Evolutionary conservation across 345 rosid genomes (phyloP), one percentile per base, ranked within the genome.

Genomic region (Carallia pectinifolia): DNA sequence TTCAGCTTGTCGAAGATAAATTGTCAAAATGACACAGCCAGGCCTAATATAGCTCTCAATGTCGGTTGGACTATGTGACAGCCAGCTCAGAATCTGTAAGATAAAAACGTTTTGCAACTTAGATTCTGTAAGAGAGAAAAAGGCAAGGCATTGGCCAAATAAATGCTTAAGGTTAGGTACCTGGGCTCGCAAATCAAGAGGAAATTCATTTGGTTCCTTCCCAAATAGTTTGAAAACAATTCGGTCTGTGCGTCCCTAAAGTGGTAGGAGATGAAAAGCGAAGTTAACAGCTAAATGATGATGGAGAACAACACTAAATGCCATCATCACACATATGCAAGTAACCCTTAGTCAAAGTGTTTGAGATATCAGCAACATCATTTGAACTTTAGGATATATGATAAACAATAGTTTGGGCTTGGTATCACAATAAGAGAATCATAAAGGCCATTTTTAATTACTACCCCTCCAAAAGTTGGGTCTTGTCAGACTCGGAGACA

Each of bases 31-130:
- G 65, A 96, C 80, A 74, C 99, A 96, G 55, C 99, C 99, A 72
- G 99, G 99, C 71, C 97, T 85, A 68, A 95, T 95, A 84, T 95
- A 90, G 89, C 99, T 90, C 96, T 92, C 99, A 65, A 95, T 96
- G 76, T 96, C 99, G 66, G 97, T 85, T 30, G 98, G 99, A 84
- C 96, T 96, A 73, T 90, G 94, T 64, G 98, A 82, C 62, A 96
- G 76, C 99, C 98, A 96, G 62, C 89, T 89, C 66, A 96, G 87
- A 77, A 96, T 87, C 99, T 96, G 96, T 48, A 87, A 64, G 73
- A 61, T 65, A 61, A 77, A 23, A 81, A 74, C 4, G 70, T 40
- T 61, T 71, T 33, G 68, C 44, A 65, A 69, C 61, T 58, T 30
- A 75, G 55, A 53, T 40, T 62, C 74, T 77, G 65, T 18, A 6